Evolutionary conservation across 345 rosid species (phyloP), one percentile per base, ranked within the genome.

Genomic region (Erysimum cheiranthoides): DNA sequence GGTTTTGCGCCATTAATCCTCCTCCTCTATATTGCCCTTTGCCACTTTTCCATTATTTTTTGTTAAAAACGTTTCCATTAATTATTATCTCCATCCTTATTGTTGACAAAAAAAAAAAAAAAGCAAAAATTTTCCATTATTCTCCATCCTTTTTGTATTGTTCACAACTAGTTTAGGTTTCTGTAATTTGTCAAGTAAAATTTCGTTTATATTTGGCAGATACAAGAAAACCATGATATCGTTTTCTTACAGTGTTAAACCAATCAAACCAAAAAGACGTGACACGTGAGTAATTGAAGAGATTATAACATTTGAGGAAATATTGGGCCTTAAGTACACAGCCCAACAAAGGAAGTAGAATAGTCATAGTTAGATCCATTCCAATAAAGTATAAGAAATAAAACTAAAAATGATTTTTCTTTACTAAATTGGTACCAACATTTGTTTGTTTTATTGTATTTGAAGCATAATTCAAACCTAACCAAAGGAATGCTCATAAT

Each of bases 381-480:
- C n/a, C n/a, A 11, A 52, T 27, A 45, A 28, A 43, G 12, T 43
- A 35, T 35, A 66, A 18, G n/a, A 34, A 31, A 47, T 7, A 32
- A 17, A 43, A 10, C 70, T 17, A 10, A 32, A 47, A 12, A 47
- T 5, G 11, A 4, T 27, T 39, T 17, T 34, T 52, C 28, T 17
- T 28, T 17, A 28, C n/a, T 61, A 61, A 36, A 51, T 39, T 31
- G 28, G 8, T 57, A 35, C 56, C 13, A 35, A 36, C 10, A 54
- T 39, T 17, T 35, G 27, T 59, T 67, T 31, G 38, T 21, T 61
- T 42, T 61, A 10, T 76, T 69, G 51, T 50, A 45, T 69, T 40
- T 42, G 57, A 42, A 68, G 62, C 32, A n/a, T 61, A 52, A 14
- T 25, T 61, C 27, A 54, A 61, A 70, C 58, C 42, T 62, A 69